These are phyloP conservation scores for Pythium folliculosum DNA, from an alignment of 352 stramenopile genomes.

Conservation along the genomic window DNA sequence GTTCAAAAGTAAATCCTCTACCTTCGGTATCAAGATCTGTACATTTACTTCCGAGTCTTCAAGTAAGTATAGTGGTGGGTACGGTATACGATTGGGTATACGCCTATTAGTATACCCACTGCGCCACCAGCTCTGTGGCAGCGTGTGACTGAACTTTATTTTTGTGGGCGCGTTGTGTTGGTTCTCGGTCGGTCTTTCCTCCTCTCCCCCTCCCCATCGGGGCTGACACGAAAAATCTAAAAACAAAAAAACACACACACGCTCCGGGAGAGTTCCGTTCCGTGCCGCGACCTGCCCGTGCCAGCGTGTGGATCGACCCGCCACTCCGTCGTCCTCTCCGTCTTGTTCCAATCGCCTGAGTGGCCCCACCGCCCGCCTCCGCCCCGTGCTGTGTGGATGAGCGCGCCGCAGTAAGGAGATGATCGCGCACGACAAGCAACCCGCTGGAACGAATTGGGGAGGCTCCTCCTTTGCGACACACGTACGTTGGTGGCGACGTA, in stretches of 20 bases:
- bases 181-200: slow-evolving; percentile 3
- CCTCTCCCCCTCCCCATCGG: background rate
- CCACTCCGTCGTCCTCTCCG: slow-evolving; percentile 6
- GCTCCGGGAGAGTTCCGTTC: background rate
- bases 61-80: background rate
- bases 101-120: slow-evolving; percentile 9
- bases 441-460: slow-evolving; percentile 35
- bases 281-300: slow-evolving; percentile 7
- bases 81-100: slow-evolving; percentile 17
- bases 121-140: background rate
- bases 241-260: slow-evolving; percentile 11
- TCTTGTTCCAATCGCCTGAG: slow-evolving; percentile 12
- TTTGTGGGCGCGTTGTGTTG: slow-evolving; percentile 9
- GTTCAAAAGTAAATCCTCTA: background rate
- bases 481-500: slow-evolving; percentile 19
- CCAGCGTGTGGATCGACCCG: background rate
- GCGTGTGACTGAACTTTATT: slow-evolving; percentile 30
- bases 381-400: slow-evolving; percentile 26
- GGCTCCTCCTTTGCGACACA: slow-evolving; percentile 26
- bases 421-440: slow-evolving; percentile 38
- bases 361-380: slow-evolving; percentile 12
- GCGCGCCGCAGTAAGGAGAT: slow-evolving; percentile 33
- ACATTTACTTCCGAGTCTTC: slow-evolving; percentile 2
- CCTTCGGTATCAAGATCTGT: background rate
- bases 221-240: slow-evolving; percentile 12